Base-by-base conservation (phyloP, 2,329 filamentous ascomycete genomes). In the Colletotrichum kahawae region DNA sequence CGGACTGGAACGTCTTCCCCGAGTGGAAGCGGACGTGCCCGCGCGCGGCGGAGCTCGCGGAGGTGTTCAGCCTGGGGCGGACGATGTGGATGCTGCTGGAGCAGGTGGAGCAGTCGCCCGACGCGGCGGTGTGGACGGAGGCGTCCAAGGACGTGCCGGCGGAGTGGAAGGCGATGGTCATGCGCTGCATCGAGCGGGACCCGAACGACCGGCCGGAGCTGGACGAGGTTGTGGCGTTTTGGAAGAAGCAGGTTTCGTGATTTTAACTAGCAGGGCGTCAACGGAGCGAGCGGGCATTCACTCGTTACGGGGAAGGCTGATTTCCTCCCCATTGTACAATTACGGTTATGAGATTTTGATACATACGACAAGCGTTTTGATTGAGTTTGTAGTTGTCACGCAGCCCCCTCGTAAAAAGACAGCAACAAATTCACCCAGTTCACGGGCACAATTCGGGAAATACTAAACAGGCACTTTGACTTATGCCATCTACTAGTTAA, bases 11-110 rank as follows among this genome's bases (percentile, higher is more conserved):
- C 57, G 76, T 78, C 6, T 76, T 77, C 13, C 74, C 74, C 1
- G 70, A 74, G 16, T 79, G 78, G 77, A 71, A 76, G 59, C 13
- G 27, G 12, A 69, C 34, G 9, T 79, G 74, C n/a, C 77, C 77
- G 3, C 71, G 71, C 18, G 78, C 78, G 13, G 66, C 71, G 10
- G 77, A 79, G 68, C 74, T 77, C 12, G 77, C 77, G 4, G 77
- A 79, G 70, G 77, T 78, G 6, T 79, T 78, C 31, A 77, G 77
- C 24, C 62, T 79, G 9, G 76, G 78, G 2, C 68, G 78, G n/a
- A 70, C 72, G 5, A 75, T 77, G 76, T 77, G 76, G 76, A 79
- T 79, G 77, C 56, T 79, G 21, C 66, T 79, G 27, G 75, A 78
- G 56, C 75, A 76, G 56, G 72, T 76, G 9, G 71, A 76, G 48